Percentiles rank a stretch among this genome's conserved stretches.
Conservation (phyloP, 805 yeast species). For the Priceomyces castillae region DNA sequence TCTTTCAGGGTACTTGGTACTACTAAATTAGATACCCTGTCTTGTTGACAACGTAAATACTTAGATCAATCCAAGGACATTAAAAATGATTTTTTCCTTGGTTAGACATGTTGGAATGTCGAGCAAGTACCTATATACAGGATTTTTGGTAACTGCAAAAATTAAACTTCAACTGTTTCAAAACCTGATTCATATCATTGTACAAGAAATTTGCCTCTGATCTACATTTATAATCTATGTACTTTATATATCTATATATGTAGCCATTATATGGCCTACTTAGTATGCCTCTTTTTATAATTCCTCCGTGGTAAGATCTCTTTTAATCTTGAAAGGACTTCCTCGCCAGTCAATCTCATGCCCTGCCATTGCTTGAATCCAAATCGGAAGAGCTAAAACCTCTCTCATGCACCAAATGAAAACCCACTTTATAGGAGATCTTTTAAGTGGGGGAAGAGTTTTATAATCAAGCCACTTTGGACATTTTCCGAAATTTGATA, state of each 20-base stretch:
- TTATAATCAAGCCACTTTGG: conserved; percentile 28
- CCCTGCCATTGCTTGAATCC: conserved; percentile 80
- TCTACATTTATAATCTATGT: neutral
- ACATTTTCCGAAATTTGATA: conserved; percentile 12
- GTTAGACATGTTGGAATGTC: conserved; percentile 3
- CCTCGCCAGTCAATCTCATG: conserved; percentile 78
- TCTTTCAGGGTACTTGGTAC: neutral
- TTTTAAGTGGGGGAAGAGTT: conserved; percentile 15
- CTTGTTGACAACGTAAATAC: neutral
- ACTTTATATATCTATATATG: neutral
- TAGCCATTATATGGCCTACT: no score
- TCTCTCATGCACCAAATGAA: conserved; percentile 67
- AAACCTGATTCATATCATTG: no score
- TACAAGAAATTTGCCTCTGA: no score
- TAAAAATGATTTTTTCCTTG: neutral
- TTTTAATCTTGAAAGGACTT: conserved; percentile 65
- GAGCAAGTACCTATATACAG: conserved; percentile 1
- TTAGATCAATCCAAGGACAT: neutral
- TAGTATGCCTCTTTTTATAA: conserved; percentile 3
- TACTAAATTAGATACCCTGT: neutral
- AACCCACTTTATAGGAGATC: conserved; percentile 25
- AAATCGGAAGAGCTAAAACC: conserved; percentile 72
- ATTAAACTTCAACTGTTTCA: no score
- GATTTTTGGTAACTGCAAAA: neutral
- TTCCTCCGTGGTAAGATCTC: conserved; percentile 77